Conservation (phyloP, 2,329 filamentous ascomycete species). For the Colletotrichum lentis region DNA sequence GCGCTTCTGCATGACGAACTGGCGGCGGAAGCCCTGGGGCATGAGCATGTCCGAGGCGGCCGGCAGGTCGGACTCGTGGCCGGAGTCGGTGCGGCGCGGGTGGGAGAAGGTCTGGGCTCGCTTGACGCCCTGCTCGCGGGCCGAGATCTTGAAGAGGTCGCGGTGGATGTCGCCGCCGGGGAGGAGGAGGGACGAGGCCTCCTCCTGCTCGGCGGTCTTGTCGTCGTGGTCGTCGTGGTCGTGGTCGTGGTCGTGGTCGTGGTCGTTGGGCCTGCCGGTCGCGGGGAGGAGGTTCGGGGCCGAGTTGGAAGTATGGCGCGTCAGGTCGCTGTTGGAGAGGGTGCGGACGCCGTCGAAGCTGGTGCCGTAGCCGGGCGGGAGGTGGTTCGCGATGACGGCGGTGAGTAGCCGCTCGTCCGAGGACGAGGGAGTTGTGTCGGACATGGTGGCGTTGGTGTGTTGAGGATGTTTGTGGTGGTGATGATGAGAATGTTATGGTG, state of each 20-base stretch:
- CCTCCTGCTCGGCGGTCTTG: slow-evolving; percentile 38
- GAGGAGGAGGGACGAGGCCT: slow-evolving; percentile 73
- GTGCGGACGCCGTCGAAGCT: slow-evolving; percentile 38
- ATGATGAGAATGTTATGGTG: background rate
- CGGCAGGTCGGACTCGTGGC: slow-evolving; percentile 38
- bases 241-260: slow-evolving; percentile 7
- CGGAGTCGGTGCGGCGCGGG: slow-evolving; percentile 44
- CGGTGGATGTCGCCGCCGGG: slow-evolving; percentile 83
- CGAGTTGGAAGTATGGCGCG: slow-evolving; percentile 23
- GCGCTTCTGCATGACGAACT: slow-evolving; percentile 52
- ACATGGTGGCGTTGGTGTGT: slow-evolving; percentile 6
- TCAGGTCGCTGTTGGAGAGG: slow-evolving; percentile 28
- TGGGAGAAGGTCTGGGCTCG: slow-evolving; percentile 75
- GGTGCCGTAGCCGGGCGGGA: slow-evolving; percentile 38
- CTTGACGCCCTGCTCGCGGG: slow-evolving; percentile 59
- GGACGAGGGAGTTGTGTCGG: slow-evolving; percentile 29
- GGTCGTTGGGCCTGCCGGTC: background rate
- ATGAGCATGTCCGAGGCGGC: slow-evolving; percentile 38
- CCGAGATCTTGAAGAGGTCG: slow-evolving; percentile 77
- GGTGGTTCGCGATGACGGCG: slow-evolving; percentile 37
- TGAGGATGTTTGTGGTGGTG: background rate
- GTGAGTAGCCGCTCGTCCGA: slow-evolving; percentile 31
- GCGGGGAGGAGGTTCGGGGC: background rate
- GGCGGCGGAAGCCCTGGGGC: slow-evolving; percentile 55
- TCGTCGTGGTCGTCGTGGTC: slow-evolving; percentile 42